Evolutionary conservation across 441 rosid genomes (phyloP), one percentile per base, ranked within the genome.

Genomic region (Euphorbia schlechtendalii): DNA sequence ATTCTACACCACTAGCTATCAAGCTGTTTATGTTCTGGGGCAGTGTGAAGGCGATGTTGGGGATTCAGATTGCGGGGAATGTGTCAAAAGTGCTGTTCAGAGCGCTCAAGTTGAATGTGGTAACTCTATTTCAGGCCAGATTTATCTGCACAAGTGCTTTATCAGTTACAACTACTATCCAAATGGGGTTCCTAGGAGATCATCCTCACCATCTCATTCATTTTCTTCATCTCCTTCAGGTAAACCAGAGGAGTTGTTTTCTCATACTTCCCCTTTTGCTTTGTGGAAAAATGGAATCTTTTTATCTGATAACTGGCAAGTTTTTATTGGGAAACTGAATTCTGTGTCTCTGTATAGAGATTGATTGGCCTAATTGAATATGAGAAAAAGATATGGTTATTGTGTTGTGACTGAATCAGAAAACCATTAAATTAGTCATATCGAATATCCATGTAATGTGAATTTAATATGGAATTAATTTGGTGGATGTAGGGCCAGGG

Each of bases 71-170:
- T 94, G 99, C 62, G 96, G 90, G 1, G 81, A 77, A 0, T 94
- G 99, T 66, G 78, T 91, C 4, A 85, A 83, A 68, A 83, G 52
- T 72, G 99, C 98, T 36, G 76, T 83, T 0, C 92, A 94, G 68
- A 78, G 77, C 76, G 97, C 96, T 71, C 98, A 94, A 75, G 99
- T 91, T 22, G 99, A 94, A 68, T 94, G 99, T 78, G 99, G 99
- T 34, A 81, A 74, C 68, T 64, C 99, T 30, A 79, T 84, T 59
- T 89, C 96, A 11, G 99, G 96, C 62, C 98, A 94, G 76, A 74
- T 94, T 49, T 94, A 94, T 69, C 81, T 94, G 9, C 86, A 91
- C 45, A 94, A 94, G 70, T 94, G 99, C 70, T 94, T 91, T 45
- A 76, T 91, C 3, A 89, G 96, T 68, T 94, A 89, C 67, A 83